Evolutionary conservation across 495 filamentous ascomycete genomes (phyloP), one percentile per base, ranked within the genome.

Genomic region (Daldinia loculata): DNA sequence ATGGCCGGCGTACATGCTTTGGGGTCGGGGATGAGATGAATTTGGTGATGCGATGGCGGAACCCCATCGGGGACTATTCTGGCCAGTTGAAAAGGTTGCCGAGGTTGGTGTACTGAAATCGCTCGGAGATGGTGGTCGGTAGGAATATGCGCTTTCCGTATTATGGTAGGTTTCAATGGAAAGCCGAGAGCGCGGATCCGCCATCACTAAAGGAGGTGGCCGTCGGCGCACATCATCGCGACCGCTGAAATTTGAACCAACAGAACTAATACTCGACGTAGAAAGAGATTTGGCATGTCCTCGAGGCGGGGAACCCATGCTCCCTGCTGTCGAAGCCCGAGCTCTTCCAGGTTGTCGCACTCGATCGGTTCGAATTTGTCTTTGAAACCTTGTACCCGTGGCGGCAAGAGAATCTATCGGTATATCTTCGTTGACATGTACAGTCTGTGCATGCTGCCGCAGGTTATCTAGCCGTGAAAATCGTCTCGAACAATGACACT

Each of bases 401-500:
- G 96, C 96, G 6, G 95, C 96, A 11, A 98, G 85, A 7, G 96
- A 98, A 78, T 97, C 93, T 15, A 87, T 88, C 3, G 95, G 95
- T 19, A 98, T 99, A 55, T 97, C 95, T 76, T 98, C 96, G 79
- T 98, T 97, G 48, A 96, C 91, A 75, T 99, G 96, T 1, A 99
- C 96, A 0, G 96, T 99, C 75, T 97, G 96, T 15, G 95, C 96
- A 82, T 99, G 95, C 74, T 99, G 95, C 41, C 95, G 89, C 38
- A 99, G 84, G 72, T 99, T 99, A 79, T 99, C 95, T 38, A 99
- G 87, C 36, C 95, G 89, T n/a, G 95, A 99, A 79, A 99, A 99
- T 72, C 94, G 88, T 41, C 95, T 89, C 3, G 91, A 92, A 78
- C 95, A 99, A 79, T 98, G 95, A 75, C 95, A 99, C 79, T 97